Evolutionary conservation across 306 rosid genomes (phyloP).

Genomic region (Vicia villosa): DNA sequence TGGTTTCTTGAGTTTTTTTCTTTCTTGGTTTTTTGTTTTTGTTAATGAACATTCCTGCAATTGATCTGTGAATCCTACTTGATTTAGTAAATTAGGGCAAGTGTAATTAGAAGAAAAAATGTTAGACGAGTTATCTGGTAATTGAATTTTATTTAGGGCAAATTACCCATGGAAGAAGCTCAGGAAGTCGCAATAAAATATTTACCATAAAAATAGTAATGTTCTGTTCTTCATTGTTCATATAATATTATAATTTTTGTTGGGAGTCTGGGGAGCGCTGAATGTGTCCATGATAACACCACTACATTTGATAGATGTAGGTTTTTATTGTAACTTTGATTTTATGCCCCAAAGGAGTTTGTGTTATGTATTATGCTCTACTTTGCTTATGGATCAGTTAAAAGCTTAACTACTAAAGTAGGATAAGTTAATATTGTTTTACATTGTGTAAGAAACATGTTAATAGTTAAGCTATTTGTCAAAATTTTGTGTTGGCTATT

Average conservation of each 20-base stretch:
- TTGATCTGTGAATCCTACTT: not conserved
- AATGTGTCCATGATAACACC: not conserved
- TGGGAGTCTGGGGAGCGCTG: no score
- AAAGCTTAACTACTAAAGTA: not conserved
- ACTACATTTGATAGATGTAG: not conserved
- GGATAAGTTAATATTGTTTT: constrained; percentile 9
- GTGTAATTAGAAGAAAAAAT: not conserved
- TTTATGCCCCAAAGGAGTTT: not conserved
- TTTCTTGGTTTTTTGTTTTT: constrained; percentile 2
- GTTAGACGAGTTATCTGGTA: not conserved
- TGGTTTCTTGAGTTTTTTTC: not conserved
- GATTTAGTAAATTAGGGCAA: not conserved
- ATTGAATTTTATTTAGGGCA: not conserved
- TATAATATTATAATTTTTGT: not conserved
- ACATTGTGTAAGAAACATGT: not conserved
- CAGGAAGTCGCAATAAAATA: not conserved
- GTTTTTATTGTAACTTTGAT: constrained; percentile 11
- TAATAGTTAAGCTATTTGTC: constrained; percentile 14
- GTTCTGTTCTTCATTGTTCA: not conserved
- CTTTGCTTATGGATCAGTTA: not conserved
- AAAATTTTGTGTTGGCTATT: constrained; percentile 10
- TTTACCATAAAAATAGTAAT: not conserved
- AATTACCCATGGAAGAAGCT: not conserved
- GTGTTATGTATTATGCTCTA: not conserved
- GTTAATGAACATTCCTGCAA: not conserved